Percentiles rank a stretch among this genome's conserved stretches.
These are phyloP conservation scores for Neckera pumila DNA, from an alignment of 225 moss, liverwort and hornwort species.

Conservation along the genomic window DNA sequence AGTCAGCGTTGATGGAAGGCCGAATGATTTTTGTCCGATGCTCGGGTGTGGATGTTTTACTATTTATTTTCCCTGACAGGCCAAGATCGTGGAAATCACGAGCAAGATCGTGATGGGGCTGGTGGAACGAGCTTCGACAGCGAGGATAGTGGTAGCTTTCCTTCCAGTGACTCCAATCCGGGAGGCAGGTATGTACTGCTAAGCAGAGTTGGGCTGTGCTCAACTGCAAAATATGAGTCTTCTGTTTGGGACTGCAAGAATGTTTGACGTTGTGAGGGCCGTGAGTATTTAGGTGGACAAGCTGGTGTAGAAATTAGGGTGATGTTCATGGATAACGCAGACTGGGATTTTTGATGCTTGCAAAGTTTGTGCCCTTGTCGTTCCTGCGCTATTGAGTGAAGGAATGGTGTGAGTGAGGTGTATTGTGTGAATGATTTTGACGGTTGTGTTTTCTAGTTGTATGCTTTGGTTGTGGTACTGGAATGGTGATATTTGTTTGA, in stretches of 20 bases:
- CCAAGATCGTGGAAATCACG: constrained; percentile 30
- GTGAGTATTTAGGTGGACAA: background rate
- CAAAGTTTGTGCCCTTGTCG: background rate
- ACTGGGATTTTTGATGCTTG: background rate
- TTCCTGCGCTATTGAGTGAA: background rate
- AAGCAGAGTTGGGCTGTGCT: background rate
- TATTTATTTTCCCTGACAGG: background rate
- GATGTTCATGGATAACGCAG: background rate
- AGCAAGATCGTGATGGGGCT: constrained; percentile 34
- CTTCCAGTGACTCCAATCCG: constrained; percentile 38
- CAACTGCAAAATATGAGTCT: background rate
- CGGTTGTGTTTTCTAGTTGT: background rate
- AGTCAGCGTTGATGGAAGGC: background rate
- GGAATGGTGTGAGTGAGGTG: background rate
- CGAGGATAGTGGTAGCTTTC: constrained; percentile 51
- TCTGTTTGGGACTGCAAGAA: background rate
- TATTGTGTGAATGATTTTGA: background rate
- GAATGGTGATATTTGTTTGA: background rate
- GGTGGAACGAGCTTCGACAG: constrained; percentile 33
- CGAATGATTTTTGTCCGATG: background rate
- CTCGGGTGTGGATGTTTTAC: background rate
- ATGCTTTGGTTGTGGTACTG: background rate
- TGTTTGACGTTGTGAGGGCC: background rate
- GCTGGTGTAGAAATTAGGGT: background rate
- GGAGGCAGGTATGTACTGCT: constrained; percentile 28